A percentile compares a stretch with the other conserved stretches of the same genome.
These are phyloP conservation scores for Closterium sp. DNA, from an alignment of 139 green algal species.

Conservation along the genomic window DNA sequence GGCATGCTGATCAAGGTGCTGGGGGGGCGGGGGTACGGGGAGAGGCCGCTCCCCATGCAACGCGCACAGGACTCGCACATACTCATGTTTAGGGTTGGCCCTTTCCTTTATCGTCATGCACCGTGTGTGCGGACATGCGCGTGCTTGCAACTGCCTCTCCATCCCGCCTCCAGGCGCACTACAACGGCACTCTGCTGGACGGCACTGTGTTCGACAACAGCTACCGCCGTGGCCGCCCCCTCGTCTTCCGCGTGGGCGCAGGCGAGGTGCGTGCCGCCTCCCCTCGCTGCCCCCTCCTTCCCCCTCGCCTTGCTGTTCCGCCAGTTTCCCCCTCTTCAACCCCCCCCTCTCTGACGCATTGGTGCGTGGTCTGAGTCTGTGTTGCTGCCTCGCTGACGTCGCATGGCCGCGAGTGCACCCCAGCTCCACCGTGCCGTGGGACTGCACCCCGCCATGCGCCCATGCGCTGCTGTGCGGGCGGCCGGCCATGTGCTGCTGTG, in stretches of 20 bases:
- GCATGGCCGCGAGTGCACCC: no score
- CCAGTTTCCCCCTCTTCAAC: background rate
- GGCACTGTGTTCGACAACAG: slow-evolving; percentile 54
- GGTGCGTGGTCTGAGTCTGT: background rate
- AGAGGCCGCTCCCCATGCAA: no score
- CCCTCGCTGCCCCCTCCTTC: no score
- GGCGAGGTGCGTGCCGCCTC: slow-evolving; percentile 36
- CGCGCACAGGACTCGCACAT: no score
- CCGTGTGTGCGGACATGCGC: no score
- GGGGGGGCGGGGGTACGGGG: no score
- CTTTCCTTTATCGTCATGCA: no score
- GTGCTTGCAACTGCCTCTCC: background rate
- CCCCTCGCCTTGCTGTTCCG: background rate
- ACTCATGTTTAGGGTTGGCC: no score
- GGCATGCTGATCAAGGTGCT: slow-evolving; percentile 27
- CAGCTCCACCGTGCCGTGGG: background rate
- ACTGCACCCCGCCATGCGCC: no score
- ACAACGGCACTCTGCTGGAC: slow-evolving; percentile 48
- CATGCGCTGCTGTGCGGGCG: background rate
- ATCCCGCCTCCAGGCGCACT: slow-evolving; percentile 34
- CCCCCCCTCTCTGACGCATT: background rate
- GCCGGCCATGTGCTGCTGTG: no score
- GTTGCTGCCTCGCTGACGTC: background rate
- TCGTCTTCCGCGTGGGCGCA: slow-evolving; percentile 49
- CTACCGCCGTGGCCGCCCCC: slow-evolving; percentile 47